Base-by-base conservation (phyloP, 257 asterid genomes). In the Ophiorrhiza pumila region DNA sequence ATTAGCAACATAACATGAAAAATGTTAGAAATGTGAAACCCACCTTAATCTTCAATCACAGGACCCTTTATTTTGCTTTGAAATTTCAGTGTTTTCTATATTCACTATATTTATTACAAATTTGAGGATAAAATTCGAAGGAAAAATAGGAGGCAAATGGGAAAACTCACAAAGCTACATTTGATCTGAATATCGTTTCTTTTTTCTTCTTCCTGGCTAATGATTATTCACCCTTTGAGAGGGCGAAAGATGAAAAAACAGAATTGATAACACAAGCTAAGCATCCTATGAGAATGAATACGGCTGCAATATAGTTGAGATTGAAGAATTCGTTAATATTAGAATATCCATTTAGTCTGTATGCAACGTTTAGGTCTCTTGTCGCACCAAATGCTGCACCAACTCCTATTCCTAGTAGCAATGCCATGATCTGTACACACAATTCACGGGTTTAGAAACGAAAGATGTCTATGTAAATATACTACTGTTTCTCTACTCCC, bases 221-320 rank as follows among this genome's bases (percentile, higher is more conserved):
- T 17, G 59, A 53, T 29, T 53, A 53, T 22, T 53, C 59, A 53
- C 13, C 59, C 59, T 53, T 53, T 20, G 59, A 53, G 13, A 53
- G 29, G 59, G 59, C 31, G 22, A 53, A 53, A 5, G 59, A 53
- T 12, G 59, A 53, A 53, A 53, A 53, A 22, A 53, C 7, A 20
- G 59, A 53, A 53, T 11, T 20, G n/a, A 53, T 53, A 20, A 29
- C 59, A 53, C 13, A 53, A n/a, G 31, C 31, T 8, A n/a, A 53
- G 31, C 59, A 53, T n/a, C 59, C 59, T 22, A n/a, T 53, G 59
- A 53, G 59, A 8, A 53, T 53, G 59, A 53, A 53, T n/a, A n/a
- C 31, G 6, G 59, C 59, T n/a, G 59, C 59, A n/a, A 53, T 14
- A n/a, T 53, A n/a, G 9, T 13, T 53, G 22, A 53, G 59, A n/a